phyloP scores from a whole-genome alignment of 2,329 filamentous ascomycete species.

The Sclerotinia sclerotiorum region DNA sequence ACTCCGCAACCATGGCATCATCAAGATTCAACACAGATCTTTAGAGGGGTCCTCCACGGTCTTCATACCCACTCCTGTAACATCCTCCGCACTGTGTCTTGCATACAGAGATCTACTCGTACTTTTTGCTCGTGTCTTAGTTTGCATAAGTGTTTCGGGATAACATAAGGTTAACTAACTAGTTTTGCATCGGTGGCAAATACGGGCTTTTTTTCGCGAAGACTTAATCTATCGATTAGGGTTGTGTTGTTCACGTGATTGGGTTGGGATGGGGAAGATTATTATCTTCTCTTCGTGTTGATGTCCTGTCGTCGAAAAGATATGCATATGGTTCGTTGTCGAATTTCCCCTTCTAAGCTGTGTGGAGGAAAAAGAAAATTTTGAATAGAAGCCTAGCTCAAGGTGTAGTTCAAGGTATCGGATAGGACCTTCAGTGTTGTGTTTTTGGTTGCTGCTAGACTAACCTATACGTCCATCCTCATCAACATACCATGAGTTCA shows the following conservation, averaged over 20 bases:
- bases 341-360: background rate
- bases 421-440: background rate
- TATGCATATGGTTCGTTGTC: background rate
- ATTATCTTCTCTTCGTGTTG: background rate
- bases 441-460: no score
- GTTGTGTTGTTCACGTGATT: slow-evolving; percentile 1
- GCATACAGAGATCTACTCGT: background rate
- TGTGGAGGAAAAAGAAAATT: background rate
- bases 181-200: slow-evolving; percentile 9
- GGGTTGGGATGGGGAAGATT: no score
- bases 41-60: background rate
- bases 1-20: slow-evolving; percentile 13
- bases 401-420: background rate
- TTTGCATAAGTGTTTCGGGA: slow-evolving; percentile 17
- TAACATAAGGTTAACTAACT: background rate
- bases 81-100: slow-evolving; percentile 12
- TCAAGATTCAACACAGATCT: slow-evolving; percentile 8
- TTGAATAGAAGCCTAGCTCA: background rate
- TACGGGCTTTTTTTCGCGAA: no score
- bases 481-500: background rate
- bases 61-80: background rate
- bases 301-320: background rate
- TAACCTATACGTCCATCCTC: no score
- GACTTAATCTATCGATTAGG: no score
- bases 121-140: background rate